Conservation (phyloP, 2,329 filamentous ascomycete species). For the Colletotrichum lupini region DNA sequence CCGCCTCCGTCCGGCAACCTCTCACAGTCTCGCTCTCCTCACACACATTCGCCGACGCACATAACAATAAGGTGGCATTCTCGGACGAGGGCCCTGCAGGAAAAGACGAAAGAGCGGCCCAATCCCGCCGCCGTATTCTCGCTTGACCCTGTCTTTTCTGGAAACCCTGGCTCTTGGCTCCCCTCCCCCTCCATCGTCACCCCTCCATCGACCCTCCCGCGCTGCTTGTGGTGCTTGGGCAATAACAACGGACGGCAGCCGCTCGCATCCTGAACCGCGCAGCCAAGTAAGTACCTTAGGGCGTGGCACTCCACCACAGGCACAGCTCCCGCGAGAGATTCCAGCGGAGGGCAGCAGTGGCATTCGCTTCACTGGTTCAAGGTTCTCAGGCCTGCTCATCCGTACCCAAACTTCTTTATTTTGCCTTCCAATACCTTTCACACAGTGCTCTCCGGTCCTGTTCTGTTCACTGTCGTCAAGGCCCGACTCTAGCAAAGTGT, state of each 20-base stretch:
- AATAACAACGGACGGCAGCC: constrained; percentile 9
- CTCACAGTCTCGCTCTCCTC: neutral
- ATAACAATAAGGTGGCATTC: neutral
- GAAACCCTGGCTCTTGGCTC: constrained; percentile 9
- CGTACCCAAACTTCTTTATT: neutral
- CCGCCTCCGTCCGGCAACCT: neutral
- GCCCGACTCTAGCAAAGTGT: neutral
- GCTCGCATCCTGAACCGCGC: neutral
- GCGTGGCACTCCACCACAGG: neutral
- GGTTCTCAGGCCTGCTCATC: neutral
- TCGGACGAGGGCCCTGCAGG: constrained; percentile 28
- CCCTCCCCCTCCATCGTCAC: constrained; percentile 17
- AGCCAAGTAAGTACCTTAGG: neutral
- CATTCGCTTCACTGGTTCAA: neutral
- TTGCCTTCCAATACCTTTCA: too few species aligned
- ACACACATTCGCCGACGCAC: neutral
- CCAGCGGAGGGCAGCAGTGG: neutral
- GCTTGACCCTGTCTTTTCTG: constrained; percentile 29
- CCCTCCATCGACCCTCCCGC: constrained; percentile 24
- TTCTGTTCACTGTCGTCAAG: neutral
- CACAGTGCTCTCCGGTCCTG: neutral
- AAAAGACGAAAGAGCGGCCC: constrained; percentile 11
- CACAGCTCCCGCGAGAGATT: neutral
- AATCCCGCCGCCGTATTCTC: constrained; percentile 25
- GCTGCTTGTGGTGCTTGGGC: neutral